phyloP scores from a whole-genome alignment of 768 basidiomycete genomes.

The Amanita pallidorosea region DNA sequence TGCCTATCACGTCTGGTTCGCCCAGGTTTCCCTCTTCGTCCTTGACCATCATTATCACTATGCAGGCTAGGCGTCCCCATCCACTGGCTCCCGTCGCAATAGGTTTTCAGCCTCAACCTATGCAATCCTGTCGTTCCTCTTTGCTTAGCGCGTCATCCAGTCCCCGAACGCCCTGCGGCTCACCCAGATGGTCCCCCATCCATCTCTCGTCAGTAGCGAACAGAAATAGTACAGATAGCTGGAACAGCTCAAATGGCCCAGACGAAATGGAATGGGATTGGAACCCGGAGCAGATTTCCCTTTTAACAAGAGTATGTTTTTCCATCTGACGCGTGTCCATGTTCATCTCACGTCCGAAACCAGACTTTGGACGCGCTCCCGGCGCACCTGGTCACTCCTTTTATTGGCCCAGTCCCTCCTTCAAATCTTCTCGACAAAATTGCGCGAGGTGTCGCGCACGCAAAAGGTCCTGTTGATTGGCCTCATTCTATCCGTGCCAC shows the following conservation, averaged over 20 bases:
- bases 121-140: conserved; percentile 38
- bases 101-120: conserved; percentile 49
- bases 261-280: conserved; percentile 63
- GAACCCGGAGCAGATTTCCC: conserved; percentile 60
- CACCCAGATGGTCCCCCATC: conserved; percentile 42
- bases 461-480: conserved; percentile 73
- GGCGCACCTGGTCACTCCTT: conserved; percentile 76
- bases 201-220: conserved; percentile 37
- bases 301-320: conserved; percentile 50
- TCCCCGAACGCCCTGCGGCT: conserved; percentile 53
- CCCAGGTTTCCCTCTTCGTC: conserved; percentile 8
- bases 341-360: conserved; percentile 2
- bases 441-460: conserved; percentile 63
- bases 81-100: conserved; percentile 47
- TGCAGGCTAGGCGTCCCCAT: conserved; percentile 43
- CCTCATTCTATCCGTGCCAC: conserved; percentile 76
- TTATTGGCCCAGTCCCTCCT: conserved; percentile 75
- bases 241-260: conserved; percentile 70
- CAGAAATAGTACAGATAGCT: conserved; percentile 73
- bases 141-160: conserved; percentile 36
- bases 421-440: conserved; percentile 83
- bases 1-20: background rate
- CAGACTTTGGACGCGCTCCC: conserved; percentile 81
- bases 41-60: conserved; percentile 13
- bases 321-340: conserved; percentile 7